These are phyloP conservation scores for Edaphochlamys debaryana DNA, from an alignment of 139 green algal species.

Conservation along the genomic window DNA sequence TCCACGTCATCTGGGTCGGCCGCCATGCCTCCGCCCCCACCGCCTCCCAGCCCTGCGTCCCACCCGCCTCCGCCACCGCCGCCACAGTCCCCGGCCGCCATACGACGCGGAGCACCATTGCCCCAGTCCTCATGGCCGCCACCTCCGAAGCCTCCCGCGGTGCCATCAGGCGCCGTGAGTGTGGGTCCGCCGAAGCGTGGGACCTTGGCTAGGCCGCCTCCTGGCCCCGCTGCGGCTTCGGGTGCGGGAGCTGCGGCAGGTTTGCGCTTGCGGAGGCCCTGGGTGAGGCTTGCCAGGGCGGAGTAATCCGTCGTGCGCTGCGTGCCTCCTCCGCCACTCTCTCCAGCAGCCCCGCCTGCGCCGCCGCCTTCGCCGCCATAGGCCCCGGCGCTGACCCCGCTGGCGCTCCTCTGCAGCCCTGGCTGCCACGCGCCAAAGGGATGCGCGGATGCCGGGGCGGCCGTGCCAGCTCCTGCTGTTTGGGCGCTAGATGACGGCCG, in stretches of 20 bases:
- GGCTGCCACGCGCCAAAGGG: not conserved
- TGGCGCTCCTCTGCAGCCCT: no score
- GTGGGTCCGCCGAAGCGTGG: no score
- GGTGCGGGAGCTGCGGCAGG: no score
- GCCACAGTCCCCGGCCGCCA: not conserved
- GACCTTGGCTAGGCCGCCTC: no score
- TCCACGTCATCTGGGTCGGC: not conserved
- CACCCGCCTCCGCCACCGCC: not conserved
- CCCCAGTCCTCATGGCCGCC: not conserved
- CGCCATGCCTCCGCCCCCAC: not conserved
- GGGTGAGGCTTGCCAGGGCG: not conserved
- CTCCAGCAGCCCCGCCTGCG: no score
- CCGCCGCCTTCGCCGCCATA: no score
- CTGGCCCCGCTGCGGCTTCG: no score
- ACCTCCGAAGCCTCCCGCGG: not conserved
- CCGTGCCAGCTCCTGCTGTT: no score
- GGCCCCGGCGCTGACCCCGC: not conserved
- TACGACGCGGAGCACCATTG: not conserved
- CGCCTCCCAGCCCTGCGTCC: not conserved
- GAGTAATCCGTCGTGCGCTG: not conserved
- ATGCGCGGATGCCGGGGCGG: no score
- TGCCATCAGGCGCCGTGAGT: not conserved
- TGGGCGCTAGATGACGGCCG: no score
- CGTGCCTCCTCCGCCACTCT: no score
- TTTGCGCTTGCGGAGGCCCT: slow-evolving; percentile 24